Evolutionary conservation across 2,329 filamentous ascomycete genomes (phyloP).

Genomic region (Fusarium stilboides): DNA sequence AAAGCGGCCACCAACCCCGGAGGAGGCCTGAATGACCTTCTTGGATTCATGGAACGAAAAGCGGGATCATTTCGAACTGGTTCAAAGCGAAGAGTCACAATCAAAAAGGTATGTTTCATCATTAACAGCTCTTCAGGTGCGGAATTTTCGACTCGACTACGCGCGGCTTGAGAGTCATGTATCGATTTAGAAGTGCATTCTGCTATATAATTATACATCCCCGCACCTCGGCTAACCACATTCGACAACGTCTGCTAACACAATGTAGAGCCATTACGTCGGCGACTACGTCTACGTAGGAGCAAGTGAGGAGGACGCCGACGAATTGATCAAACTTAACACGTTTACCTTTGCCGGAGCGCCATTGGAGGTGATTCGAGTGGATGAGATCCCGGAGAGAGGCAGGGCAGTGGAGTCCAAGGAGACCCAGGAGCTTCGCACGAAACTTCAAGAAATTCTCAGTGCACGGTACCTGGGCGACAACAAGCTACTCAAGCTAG

Average conservation of each 20-base stretch:
- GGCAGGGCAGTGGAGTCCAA: constrained; percentile 64
- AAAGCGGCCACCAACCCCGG: constrained; percentile 77
- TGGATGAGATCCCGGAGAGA: constrained; percentile 58
- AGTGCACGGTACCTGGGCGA: constrained; percentile 79
- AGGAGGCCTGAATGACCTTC: constrained; percentile 75
- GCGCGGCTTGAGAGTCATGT: constrained; percentile 40
- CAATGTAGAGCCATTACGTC: constrained; percentile 77
- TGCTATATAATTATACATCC: constrained; percentile 41
- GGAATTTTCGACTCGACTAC: constrained; percentile 41
- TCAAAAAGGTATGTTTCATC: constrained; percentile 81
- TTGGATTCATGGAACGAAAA: constrained; percentile 81
- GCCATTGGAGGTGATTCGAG: constrained; percentile 69
- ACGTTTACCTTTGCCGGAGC: constrained; percentile 78
- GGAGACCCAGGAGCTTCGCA: constrained; percentile 73
- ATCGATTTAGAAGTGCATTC: constrained; percentile 37
- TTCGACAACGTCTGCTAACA: constrained; percentile 73
- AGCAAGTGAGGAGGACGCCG: constrained; percentile 74
- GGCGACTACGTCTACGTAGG: constrained; percentile 80
- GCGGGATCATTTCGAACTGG: constrained; percentile 68
- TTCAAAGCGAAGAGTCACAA: constrained; percentile 69
- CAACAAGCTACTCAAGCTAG: constrained; percentile 85
- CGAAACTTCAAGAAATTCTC: constrained; percentile 79
- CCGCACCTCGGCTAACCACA: constrained; percentile 41
- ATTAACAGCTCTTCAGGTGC: constrained; percentile 54
- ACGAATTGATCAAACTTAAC: constrained; percentile 77